Evolutionary conservation across 2,329 filamentous ascomycete species (phyloP), one percentile per base, ranked within the genome.

Genomic region (Diplodia scrobiculata): DNA sequence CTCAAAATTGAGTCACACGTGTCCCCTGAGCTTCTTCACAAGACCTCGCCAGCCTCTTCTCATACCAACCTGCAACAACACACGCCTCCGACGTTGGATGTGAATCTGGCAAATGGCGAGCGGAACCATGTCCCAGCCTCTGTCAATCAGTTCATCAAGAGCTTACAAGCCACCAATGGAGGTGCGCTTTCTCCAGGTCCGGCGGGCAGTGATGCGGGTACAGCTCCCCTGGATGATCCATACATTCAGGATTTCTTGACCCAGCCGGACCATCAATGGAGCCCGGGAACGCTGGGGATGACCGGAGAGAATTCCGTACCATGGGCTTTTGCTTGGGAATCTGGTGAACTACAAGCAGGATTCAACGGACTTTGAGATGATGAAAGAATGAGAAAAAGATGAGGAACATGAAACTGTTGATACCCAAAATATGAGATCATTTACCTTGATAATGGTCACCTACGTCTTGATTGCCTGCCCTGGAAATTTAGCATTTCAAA

Each of bases 191-290:
- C 60, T 32, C 58, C 58, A 10, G 45, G 41, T 50, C 25, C 38
- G 27, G 58, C 29, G 5, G 58, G 58, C 7, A 62, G 63, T 38
- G 63, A 65, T 17, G 52, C 51, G 5, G 63, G 38, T 1, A 55
- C 53, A 7, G 65, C 65, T 21, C 65, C 65, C 7, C 38, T 66
- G 25, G 65, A 66, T 34, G 65, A 66, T 48, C 58, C 65, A 27
- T 66, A 62, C 19, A 66, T 66, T 17, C 65, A 66, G 38, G 65
- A 66, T 21, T 66, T 66, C 45, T 27, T 66, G 55, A 66, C 55
- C 27, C 65, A 66, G 5, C 55, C 55, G 14, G 65, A 66, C 32
- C 38, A 47, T 19, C 47, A 66, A 38, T 66, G 65, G 65, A 66
- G 65, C 29, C 65, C 65, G 4, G 65, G 58, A 38, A 63, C 65